Evolutionary conservation across 108 stramenopile genomes (phyloP).

Genomic region (Nannochloropsis gaditana): DNA sequence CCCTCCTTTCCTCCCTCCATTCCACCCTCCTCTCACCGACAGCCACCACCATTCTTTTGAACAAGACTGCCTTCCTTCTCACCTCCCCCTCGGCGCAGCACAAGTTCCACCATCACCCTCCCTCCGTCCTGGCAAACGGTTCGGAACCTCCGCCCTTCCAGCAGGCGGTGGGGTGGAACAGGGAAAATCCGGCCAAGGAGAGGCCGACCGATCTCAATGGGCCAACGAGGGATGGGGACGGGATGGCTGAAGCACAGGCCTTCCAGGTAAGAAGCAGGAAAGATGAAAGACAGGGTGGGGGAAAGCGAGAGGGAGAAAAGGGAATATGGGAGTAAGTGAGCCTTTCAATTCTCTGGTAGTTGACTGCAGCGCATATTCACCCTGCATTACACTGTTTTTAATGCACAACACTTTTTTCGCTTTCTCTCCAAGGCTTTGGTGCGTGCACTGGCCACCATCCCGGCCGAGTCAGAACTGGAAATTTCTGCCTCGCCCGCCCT

Average conservation of each 20-base stretch:
- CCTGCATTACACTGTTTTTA: neutral
- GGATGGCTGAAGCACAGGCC: neutral
- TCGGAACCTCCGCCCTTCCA: neutral
- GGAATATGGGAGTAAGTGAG: neutral
- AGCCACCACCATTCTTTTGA: neutral
- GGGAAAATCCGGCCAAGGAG: neutral
- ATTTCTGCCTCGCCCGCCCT: neutral
- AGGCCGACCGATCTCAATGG: neutral
- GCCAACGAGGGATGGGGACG: neutral
- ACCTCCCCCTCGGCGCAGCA: neutral
- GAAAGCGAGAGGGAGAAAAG: neutral
- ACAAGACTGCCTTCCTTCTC: conserved; percentile 8
- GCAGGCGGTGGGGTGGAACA: neutral
- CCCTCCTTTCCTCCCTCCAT: neutral
- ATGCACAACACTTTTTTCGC: neutral
- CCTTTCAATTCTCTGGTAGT: no score
- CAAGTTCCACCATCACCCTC: neutral
- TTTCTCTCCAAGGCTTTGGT: neutral
- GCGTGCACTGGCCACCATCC: neutral
- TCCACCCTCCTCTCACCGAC: neutral
- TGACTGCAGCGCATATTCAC: neutral
- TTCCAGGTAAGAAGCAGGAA: neutral
- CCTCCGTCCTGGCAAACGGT: neutral
- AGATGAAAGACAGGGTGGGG: no score
- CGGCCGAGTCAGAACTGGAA: neutral